These are phyloP conservation scores for Pelargonium nanum DNA, from an alignment of 345 rosid species.

Conservation along the genomic window DNA sequence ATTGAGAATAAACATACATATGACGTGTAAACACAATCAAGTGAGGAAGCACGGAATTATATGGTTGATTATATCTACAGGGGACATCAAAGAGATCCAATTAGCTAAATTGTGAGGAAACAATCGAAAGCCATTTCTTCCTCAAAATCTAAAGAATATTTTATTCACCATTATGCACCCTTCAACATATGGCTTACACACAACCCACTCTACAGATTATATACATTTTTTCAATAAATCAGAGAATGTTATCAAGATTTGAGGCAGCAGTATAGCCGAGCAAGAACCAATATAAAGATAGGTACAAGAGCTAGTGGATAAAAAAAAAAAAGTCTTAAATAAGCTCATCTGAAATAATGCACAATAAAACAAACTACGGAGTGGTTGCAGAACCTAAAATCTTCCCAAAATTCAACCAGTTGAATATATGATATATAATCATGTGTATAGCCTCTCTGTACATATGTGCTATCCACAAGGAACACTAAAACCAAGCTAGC, in stretches of 20 bases:
- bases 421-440: not conserved
- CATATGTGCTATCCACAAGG: not conserved
- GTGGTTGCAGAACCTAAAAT: not conserved
- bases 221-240: not conserved
- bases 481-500: not conserved
- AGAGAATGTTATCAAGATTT: not conserved
- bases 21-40: not conserved
- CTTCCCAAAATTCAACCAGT: not conserved
- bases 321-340: not conserved
- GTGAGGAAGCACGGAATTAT: not conserved
- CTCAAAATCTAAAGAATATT: not conserved
- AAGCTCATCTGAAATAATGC: not conserved
- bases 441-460: not conserved
- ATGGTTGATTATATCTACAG: not conserved
- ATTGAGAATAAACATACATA: not conserved
- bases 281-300: no score
- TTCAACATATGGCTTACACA: not conserved
- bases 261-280: not conserved
- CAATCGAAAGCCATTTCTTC: not conserved
- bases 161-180: not conserved
- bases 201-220: not conserved
- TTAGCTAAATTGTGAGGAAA: not conserved
- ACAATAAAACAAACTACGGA: not conserved
- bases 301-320: not conserved
- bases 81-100: not conserved